Evolutionary conservation across 495 filamentous ascomycete genomes (phyloP).

Genomic region (Tuber umbilicatum): DNA sequence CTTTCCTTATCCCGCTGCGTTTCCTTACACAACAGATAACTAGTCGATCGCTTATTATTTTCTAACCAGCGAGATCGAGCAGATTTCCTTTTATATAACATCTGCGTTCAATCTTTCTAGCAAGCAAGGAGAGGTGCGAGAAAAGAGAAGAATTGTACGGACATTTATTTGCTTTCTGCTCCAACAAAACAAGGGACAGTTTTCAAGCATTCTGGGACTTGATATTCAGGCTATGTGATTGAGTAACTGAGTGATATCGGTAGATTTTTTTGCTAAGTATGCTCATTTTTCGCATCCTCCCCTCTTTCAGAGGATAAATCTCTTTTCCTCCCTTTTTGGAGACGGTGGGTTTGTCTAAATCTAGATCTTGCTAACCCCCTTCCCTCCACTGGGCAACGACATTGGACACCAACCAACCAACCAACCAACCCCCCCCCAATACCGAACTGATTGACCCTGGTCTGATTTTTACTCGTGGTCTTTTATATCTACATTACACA

Average conservation of each 20-base stretch:
- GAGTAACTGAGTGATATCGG: not conserved
- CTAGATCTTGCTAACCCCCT: not conserved
- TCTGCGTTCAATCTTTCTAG: conserved; percentile 4
- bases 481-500: not conserved
- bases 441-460: not conserved
- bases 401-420: not conserved
- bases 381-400: not conserved
- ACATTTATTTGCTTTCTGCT: not conserved
- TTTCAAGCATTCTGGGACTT: not conserved
- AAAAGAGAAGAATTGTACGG: conserved; percentile 1
- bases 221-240: not conserved
- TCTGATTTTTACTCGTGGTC: not conserved
- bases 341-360: not conserved
- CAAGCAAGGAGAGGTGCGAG: not conserved
- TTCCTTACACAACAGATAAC: not conserved
- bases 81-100: conserved; percentile 6
- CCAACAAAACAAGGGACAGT: not conserved
- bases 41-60: conserved; percentile 4
- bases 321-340: not conserved
- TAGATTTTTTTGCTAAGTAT: conserved; percentile 2
- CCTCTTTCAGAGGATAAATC: not conserved
- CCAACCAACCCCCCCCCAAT: not conserved
- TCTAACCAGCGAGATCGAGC: not conserved
- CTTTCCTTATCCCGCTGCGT: not conserved
- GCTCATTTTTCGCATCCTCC: conserved; percentile 1